Evolutionary conservation across 139 green algal genomes (phyloP).

Genomic region (Nannochloris sp.): DNA sequence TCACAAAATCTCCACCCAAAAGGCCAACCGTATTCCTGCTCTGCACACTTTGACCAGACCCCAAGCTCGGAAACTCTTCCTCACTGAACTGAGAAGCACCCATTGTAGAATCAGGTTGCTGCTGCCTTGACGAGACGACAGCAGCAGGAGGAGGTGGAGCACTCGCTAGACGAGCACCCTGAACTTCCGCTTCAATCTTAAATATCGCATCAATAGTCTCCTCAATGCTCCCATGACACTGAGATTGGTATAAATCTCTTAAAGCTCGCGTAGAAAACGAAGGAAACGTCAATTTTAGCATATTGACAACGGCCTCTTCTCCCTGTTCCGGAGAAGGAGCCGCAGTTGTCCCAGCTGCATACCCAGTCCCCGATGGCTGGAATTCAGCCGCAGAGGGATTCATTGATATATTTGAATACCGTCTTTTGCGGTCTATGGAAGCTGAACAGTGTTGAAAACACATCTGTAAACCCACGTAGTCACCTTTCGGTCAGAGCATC

Average conservation of each 20-base stretch:
- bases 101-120: too few relatives aligned
- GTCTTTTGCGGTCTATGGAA: too few relatives aligned
- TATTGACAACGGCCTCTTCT: constrained; percentile 18
- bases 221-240: constrained; percentile 16
- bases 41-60: not conserved
- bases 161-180: constrained; percentile 4
- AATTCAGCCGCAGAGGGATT: too few relatives aligned
- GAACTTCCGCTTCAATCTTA: constrained; percentile 28
- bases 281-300: constrained; percentile 37
- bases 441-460: too few relatives aligned
- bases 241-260: constrained; percentile 16
- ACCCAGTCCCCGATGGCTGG: not conserved
- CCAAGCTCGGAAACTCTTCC: constrained; percentile 33
- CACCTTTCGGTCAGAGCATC: too few relatives aligned
- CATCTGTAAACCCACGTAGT: too few relatives aligned
- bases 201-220: constrained; percentile 29
- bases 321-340: not conserved
- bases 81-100: not conserved
- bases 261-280: constrained; percentile 9
- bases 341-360: not conserved
- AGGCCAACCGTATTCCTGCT: not conserved
- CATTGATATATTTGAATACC: too few relatives aligned
- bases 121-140: too few relatives aligned
- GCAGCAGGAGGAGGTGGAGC: too few relatives aligned
- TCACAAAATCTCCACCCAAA: constrained; percentile 10